Evolutionary conservation across 2,329 filamentous ascomycete genomes (phyloP).

Genomic region (Curvularia hawaiiensis): DNA sequence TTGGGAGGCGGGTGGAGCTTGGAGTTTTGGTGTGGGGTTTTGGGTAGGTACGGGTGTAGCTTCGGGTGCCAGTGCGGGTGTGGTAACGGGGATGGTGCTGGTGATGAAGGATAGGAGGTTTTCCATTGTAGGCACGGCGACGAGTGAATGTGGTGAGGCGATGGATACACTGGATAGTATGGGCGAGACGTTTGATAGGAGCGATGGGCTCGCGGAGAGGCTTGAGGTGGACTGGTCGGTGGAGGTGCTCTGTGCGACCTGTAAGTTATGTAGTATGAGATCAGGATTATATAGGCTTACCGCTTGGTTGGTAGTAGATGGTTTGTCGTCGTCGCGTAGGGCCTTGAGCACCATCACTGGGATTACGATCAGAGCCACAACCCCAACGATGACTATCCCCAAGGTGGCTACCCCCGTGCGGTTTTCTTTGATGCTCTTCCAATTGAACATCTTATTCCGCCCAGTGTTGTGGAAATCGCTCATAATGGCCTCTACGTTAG

Average conservation of each 20-base stretch:
- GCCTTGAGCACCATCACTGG: background rate
- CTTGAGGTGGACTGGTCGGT: background rate
- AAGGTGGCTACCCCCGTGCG: too few relatives aligned
- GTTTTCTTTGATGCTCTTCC: too few relatives aligned
- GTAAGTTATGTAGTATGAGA: background rate
- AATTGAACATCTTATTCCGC: too few relatives aligned
- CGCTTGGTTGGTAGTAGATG: background rate
- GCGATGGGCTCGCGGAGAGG: background rate
- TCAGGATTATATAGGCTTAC: background rate
- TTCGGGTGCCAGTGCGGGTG: background rate
- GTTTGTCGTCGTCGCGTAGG: background rate
- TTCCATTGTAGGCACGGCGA: background rate
- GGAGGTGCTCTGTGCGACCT: background rate
- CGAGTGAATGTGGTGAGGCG: background rate
- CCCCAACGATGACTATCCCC: background rate
- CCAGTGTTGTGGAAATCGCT: too few relatives aligned
- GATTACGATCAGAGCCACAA: background rate
- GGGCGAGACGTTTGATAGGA: background rate
- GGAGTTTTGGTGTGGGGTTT: background rate
- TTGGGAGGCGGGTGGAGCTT: background rate
- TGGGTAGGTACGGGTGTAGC: background rate
- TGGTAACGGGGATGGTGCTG: background rate
- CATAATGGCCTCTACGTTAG: too few relatives aligned
- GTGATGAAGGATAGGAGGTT: background rate
- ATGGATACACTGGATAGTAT: background rate